Percentiles rank a stretch among this genome's conserved stretches.
Evolutionary conservation across 805 yeast genomes (phyloP).

Genomic region (Komagataella mondaviorum): DNA sequence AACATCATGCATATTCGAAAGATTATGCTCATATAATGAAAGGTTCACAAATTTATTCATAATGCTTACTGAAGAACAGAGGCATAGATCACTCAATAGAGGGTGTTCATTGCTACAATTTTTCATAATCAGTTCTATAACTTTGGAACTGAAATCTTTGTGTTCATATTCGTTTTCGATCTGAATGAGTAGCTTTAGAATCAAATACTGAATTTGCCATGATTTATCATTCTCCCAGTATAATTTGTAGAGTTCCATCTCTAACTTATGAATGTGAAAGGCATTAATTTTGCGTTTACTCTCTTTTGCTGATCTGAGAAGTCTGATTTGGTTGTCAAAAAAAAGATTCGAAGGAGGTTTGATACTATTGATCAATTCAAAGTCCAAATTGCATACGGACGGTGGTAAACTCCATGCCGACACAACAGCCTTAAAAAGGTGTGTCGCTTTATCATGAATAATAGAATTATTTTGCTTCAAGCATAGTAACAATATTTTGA

Average conservation of each 20-base stretch:
- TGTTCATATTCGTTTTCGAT: constrained; percentile 29
- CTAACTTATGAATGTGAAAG: constrained; percentile 26
- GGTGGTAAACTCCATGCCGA: constrained; percentile 31
- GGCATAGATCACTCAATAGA: neutral
- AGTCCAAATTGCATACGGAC: constrained; percentile 38
- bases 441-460: constrained; percentile 40
- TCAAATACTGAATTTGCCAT: constrained; percentile 44
- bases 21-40: constrained; percentile 33
- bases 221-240: constrained; percentile 18
- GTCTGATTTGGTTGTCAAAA: constrained; percentile 37
- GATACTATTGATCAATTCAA: constrained; percentile 25
- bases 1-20: constrained; percentile 27
- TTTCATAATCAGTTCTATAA: constrained; percentile 28
- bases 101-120: constrained; percentile 24
- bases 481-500: constrained; percentile 38
- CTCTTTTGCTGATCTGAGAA: constrained; percentile 51
- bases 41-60: constrained; percentile 29
- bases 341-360: constrained; percentile 50
- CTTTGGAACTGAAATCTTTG: constrained; percentile 31
- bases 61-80: constrained; percentile 9
- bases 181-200: constrained; percentile 34
- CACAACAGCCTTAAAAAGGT: constrained; percentile 29
- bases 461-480: constrained; percentile 40
- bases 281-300: constrained; percentile 33
- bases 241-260: constrained; percentile 15